Percentiles rank a stretch among this genome's conserved stretches.
Conservation (phyloP, 1,284 basidiomycete genomes). For the Lentinula novae-zelandiae region DNA sequence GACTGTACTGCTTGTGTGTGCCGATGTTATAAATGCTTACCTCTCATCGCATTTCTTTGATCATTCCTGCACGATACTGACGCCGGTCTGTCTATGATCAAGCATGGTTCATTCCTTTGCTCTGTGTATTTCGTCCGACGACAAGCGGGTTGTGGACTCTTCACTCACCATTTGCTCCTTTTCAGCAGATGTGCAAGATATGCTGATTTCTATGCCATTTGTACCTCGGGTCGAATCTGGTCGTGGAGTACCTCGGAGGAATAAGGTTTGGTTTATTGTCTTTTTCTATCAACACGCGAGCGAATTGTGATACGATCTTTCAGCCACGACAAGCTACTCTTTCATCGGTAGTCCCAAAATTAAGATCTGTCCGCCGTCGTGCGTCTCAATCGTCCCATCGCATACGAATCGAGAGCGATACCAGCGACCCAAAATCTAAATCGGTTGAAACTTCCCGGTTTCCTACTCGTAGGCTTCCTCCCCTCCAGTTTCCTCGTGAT, state of each 20-base stretch:
- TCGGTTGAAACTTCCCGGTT: not conserved
- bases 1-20: constrained; percentile 24
- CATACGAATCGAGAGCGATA: not conserved
- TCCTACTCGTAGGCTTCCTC: constrained; percentile 2
- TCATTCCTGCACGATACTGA: constrained; percentile 2
- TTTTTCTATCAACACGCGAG: not conserved
- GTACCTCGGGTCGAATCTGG: constrained; percentile 1
- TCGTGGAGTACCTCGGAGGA: not conserved
- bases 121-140: not conserved
- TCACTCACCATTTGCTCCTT: not conserved
- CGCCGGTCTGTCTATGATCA: not conserved
- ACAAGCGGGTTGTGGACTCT: not conserved
- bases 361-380: not conserved
- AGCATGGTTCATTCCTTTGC: constrained; percentile 3
- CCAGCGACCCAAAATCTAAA: not conserved
- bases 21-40: constrained; percentile 39
- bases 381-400: not conserved
- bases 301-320: not conserved
- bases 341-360: not conserved
- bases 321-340: not conserved
- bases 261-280: constrained; percentile 11
- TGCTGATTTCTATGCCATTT: not conserved
- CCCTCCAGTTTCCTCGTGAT: not conserved
- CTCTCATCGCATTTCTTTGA: not conserved
- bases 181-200: not conserved